Evolutionary conservation across 495 filamentous ascomycete species (phyloP).

Genomic region (Tirmania nivea): DNA sequence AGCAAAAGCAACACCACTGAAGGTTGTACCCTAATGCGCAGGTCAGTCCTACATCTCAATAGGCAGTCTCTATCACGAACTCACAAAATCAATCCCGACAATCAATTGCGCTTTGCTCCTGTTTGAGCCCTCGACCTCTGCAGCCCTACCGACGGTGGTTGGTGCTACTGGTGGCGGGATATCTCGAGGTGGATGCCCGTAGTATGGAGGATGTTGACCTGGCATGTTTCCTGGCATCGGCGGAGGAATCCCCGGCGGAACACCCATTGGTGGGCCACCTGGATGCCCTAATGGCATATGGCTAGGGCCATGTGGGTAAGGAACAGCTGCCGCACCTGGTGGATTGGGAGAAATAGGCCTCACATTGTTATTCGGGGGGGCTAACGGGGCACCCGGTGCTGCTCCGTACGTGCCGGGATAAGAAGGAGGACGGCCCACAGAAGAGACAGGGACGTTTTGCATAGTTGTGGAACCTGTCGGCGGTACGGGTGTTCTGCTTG

Average conservation of each 20-base stretch:
- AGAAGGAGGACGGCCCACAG: background rate
- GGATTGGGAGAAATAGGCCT: slow-evolving; percentile 1
- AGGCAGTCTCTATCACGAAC: slow-evolving; percentile 14
- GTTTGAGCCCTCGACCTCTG: slow-evolving; percentile 67
- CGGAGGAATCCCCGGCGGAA: slow-evolving; percentile 11
- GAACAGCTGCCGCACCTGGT: slow-evolving; percentile 3
- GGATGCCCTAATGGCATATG: background rate
- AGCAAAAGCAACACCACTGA: slow-evolving; percentile 58
- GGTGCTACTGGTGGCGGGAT: slow-evolving; percentile 9
- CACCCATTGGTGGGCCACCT: background rate
- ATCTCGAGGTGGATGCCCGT: slow-evolving; percentile 1
- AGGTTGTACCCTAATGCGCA: slow-evolving; percentile 40
- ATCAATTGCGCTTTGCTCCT: slow-evolving; percentile 62
- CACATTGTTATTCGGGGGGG: background rate
- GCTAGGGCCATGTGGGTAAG: slow-evolving; percentile 9
- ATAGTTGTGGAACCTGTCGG: background rate
- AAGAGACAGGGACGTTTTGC: background rate
- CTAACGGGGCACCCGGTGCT: background rate
- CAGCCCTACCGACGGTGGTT: slow-evolving; percentile 6
- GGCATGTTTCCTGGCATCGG: slow-evolving; percentile 9
- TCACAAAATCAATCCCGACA: slow-evolving; percentile 62
- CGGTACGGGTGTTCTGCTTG: background rate
- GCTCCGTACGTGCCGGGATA: background rate
- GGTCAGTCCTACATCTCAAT: slow-evolving; percentile 1
- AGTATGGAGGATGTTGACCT: background rate